Percentiles rank a stretch among this genome's conserved stretches.
Evolutionary conservation across 352 stramenopile species (phyloP).

Genomic region (Phytophthora europaea): DNA sequence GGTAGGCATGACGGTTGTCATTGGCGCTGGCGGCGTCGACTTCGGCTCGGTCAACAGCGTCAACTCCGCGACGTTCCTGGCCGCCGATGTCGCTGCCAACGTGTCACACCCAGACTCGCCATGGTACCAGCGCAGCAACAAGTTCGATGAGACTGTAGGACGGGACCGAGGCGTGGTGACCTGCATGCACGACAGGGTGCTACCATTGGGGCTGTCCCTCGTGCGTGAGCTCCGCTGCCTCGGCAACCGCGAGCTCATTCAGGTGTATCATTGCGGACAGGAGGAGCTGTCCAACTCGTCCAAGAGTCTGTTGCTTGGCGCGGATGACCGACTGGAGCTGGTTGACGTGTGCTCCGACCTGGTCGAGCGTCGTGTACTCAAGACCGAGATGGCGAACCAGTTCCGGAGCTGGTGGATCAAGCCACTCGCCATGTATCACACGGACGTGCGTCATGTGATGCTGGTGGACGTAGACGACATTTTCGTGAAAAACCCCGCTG

Average conservation of each 20-base stretch:
- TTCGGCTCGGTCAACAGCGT: conserved; percentile 20
- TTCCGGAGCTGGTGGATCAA: conserved; percentile 59
- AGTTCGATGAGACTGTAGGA: conserved; percentile 39
- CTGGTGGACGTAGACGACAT: conserved; percentile 38
- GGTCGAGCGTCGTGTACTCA: conserved; percentile 25
- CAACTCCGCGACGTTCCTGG: conserved; percentile 27
- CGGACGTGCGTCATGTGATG: conserved; percentile 36
- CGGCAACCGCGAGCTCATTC: conserved; percentile 46
- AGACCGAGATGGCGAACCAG: conserved; percentile 7
- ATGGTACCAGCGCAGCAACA: conserved; percentile 32
- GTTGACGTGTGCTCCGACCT: conserved; percentile 52
- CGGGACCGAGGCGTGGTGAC: conserved; percentile 46
- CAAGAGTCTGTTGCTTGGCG: conserved; percentile 18
- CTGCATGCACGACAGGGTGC: conserved; percentile 41
- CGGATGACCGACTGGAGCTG: conserved; percentile 38
- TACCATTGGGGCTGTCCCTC: conserved; percentile 49
- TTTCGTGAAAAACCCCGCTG: conserved; percentile 54
- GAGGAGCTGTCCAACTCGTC: conserved; percentile 43
- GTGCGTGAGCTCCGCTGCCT: conserved; percentile 52
- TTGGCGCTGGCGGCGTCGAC: conserved; percentile 18
- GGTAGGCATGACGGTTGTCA: conserved; percentile 32
- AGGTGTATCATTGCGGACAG: conserved; percentile 52
- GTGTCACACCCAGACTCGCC: conserved; percentile 23
- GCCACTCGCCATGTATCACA: conserved; percentile 37
- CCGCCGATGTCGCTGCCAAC: conserved; percentile 15